Base-by-base conservation (phyloP, 257 asterid genomes). In the Voacanga thouarsii region DNA sequence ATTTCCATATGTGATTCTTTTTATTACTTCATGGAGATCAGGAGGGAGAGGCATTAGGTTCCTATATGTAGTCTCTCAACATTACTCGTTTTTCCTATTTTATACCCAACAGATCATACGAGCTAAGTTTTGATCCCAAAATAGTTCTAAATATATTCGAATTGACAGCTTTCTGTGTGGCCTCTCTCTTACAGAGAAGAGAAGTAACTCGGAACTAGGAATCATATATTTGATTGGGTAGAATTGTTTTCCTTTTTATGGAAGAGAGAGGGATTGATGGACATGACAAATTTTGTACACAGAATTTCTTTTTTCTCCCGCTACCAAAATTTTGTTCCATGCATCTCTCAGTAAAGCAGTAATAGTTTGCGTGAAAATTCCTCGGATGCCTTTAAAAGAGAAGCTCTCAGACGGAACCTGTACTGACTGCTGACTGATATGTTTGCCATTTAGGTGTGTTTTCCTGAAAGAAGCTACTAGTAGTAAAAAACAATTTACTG, bases 321-420 rank as follows among this genome's bases (percentile, higher is more conserved):
- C 3, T 55, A 1, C 3, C 57, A 15, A 33, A 65, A 33, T 14
- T 30, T 65, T 1, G 8, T 65, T 39, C 72, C 12, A 37, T 33
- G 37, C 37, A 33, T 33, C 37, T 41, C 70, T 57, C 53, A n/a
- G 78, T 39, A 57, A 57, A 41, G 61, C 53, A 37, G 53, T 74
- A 74, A 56, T 12, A 74, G 15, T 12, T 39, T 39, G 28, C 11
- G 71, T 24, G 19, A 59, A 57, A 75, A 73, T 73, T 73, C 77
- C 26, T 7, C 8, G 47, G 37, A 33, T 33, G 37, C 37, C 2
- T 33, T 33, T 33, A 33, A 33, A 43, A 43, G 8, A 43, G 47
- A 43, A 43, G 47, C 47, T 7, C 47, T 55, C 19, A 2, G 19
- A 21, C 24, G 61, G 61, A 55, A 55, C 16, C 15, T 24, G 28